Percentiles rank a stretch among this genome's conserved stretches.
These are phyloP conservation scores for Ceratocystis cacaofunesta DNA, from an alignment of 2,329 filamentous ascomycete genomes.

Conservation along the genomic window DNA sequence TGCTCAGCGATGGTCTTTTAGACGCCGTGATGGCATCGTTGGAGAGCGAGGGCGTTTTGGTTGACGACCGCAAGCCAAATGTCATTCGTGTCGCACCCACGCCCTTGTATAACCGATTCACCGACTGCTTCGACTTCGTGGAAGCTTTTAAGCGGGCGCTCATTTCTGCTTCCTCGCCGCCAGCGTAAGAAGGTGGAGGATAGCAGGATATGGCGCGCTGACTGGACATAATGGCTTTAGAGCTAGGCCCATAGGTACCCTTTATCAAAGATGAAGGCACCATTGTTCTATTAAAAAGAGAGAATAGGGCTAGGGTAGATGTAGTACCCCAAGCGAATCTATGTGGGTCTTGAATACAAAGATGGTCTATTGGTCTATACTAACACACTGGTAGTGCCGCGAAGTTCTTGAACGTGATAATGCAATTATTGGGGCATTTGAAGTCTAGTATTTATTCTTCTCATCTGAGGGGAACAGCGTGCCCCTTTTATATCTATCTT, in stretches of 20 bases:
- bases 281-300: too few relatives aligned
- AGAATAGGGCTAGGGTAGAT: too few relatives aligned
- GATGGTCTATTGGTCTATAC: too few relatives aligned
- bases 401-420: too few relatives aligned
- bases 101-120: slow-evolving; percentile 65
- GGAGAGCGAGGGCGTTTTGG: slow-evolving; percentile 50
- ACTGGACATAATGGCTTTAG: background rate
- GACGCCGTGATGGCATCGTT: slow-evolving; percentile 48
- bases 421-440: too few relatives aligned
- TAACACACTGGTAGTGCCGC: too few relatives aligned
- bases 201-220: background rate
- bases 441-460: too few relatives aligned
- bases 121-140: slow-evolving; percentile 35
- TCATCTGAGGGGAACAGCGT: too few relatives aligned
- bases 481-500: too few relatives aligned
- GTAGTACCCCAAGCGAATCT: too few relatives aligned
- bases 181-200: background rate
- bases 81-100: slow-evolving; percentile 67
- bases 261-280: background rate
- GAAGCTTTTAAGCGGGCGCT: slow-evolving; percentile 21
- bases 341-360: too few relatives aligned
- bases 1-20: slow-evolving; percentile 41
- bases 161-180: background rate
- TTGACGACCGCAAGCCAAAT: slow-evolving; percentile 69
- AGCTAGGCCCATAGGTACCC: background rate